Conservation (phyloP, 305 asterid species). For the Fraxinus albicans region DNA sequence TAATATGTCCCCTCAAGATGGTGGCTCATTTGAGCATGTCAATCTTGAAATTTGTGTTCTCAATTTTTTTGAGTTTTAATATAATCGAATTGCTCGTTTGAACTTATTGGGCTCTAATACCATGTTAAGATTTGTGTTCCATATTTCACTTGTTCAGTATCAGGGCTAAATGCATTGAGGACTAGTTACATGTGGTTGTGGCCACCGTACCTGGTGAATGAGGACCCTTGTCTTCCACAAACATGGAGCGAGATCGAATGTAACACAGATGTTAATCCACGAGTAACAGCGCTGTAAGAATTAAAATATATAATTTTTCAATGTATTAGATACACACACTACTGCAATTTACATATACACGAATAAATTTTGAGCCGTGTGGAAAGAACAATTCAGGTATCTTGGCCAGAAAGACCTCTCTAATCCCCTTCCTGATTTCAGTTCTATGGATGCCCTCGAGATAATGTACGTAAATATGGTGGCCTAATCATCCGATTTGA, state of each 20-base stretch:
- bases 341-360: too few relatives aligned
- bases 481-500: background rate
- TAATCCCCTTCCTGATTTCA: constrained; percentile 40
- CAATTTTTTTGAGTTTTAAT: too few relatives aligned
- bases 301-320: background rate
- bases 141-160: constrained; percentile 17
- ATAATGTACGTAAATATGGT: constrained; percentile 26
- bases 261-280: constrained; percentile 30
- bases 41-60: too few relatives aligned
- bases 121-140: too few relatives aligned
- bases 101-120: too few relatives aligned
- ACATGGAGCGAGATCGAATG: constrained; percentile 37
- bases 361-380: too few relatives aligned
- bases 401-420: constrained; percentile 10
- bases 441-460: constrained; percentile 50
- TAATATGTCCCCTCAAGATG: too few relatives aligned
- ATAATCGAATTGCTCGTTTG: too few relatives aligned
- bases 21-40: too few relatives aligned
- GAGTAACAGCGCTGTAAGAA: constrained; percentile 37
- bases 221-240: constrained; percentile 40
- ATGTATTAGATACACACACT: background rate
- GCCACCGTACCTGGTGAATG: background rate
- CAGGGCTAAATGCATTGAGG: constrained; percentile 18
- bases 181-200: background rate
- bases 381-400: constrained; percentile 23